Base-by-base conservation (phyloP, 352 stramenopile genomes). In the Globisporangium echinulatum region DNA sequence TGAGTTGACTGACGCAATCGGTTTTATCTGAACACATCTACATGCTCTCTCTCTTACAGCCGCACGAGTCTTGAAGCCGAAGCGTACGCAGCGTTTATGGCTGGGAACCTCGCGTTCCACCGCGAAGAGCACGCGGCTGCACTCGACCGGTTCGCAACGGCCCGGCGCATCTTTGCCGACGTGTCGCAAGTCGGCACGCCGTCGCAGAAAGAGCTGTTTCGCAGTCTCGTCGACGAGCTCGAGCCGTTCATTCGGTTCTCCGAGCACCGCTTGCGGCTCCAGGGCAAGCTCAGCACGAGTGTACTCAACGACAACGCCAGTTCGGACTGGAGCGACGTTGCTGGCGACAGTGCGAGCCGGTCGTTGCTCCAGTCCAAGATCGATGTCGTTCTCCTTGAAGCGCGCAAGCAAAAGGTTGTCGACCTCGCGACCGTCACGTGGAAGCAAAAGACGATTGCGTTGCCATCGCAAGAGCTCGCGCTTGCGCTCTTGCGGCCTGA, bases 41-140 rank as follows among this genome's bases (percentile, higher is more conserved):
- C 7, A 36, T 52, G 19, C 10, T 19, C 7, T 5, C n/a, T n/a
- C 15, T 56, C 8, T 17, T 17, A 25, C 49, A 85, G 75, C 7
- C 87, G 87, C 40, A 96, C 89, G 59, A 90, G 79, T 68, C 77
- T 96, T 5, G 88, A 97, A 55, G 88, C 88, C 0, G 85, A 91
- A 61, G 87, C 89, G 40, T 97, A 96, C 66, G 82, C 83, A 4
- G 78, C 87, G 47, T 96, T 86, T 63, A 97, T 96, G 88, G 63
- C 72, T 15, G 89, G 88, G 33, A 96, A 94, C 62, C 69, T 96
- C 37, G 77, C 87, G 36, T 92, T 96, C 59, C 85, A 97, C 66
- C 87, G 90, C 46, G 87, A 96, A 55, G 77, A 88, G 53, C 92
- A 92, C 71, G 74, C 86, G 49, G 69, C 71, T 25, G 89, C 89